Evolutionary conservation across 2,329 filamentous ascomycete species (phyloP).

Genomic region (Mycosphaerella arachidis): DNA sequence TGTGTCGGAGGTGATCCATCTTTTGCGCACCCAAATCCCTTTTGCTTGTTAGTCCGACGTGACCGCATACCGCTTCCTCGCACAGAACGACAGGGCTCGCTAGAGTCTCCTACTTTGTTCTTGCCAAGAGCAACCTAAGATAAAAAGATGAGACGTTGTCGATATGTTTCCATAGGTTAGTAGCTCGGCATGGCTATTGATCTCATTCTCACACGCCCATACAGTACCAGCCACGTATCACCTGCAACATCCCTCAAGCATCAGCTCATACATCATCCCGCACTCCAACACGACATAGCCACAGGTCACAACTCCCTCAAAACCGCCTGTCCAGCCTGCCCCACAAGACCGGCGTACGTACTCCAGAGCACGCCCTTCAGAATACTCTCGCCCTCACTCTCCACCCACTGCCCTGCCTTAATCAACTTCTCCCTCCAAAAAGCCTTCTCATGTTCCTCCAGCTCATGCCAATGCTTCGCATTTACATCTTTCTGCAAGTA

Average conservation of each 20-base stretch:
- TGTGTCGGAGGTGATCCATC: no score
- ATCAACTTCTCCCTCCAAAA: slow-evolving; percentile 66
- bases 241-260: not conserved
- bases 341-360: slow-evolving; percentile 62
- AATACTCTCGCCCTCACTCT: slow-evolving; percentile 70
- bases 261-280: not conserved
- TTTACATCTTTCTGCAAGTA: slow-evolving; percentile 41
- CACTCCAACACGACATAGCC: not conserved
- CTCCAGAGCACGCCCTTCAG: slow-evolving; percentile 75
- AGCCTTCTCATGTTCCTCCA: slow-evolving; percentile 58
- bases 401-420: slow-evolving; percentile 73
- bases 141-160: no score
- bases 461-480: slow-evolving; percentile 66
- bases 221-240: not conserved
- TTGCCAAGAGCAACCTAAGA: no score
- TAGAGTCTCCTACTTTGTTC: no score
- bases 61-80: no score
- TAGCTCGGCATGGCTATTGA: no score
- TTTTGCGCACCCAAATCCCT: no score
- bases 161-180: no score
- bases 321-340: slow-evolving; percentile 34
- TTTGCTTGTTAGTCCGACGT: no score
- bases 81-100: no score
- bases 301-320: slow-evolving; percentile 13
- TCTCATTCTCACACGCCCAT: no score